Evolutionary conservation across 1,284 basidiomycete genomes (phyloP), one percentile per base, ranked within the genome.

Genomic region (Serendipita sp.): DNA sequence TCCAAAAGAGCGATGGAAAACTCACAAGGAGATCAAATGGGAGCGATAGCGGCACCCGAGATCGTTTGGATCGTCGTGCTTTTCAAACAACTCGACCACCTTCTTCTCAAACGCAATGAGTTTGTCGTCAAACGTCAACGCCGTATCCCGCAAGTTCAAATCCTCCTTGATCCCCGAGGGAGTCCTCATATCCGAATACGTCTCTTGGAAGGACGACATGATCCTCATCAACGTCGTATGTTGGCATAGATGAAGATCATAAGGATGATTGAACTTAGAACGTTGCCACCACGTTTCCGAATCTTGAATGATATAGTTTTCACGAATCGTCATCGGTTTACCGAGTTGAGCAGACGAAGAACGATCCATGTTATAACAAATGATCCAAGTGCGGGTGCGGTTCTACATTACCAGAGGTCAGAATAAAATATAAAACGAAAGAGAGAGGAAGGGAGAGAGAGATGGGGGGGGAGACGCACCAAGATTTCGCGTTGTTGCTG

Each of bases 261-360:
- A 61, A 34, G 64, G 60, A 44, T 87, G 74, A 67, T 87, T 89
- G 72, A 80, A 82, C 3, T 75, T 75, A 0, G 61, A 64, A 2
- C 63, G 55, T 38, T 60, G 63, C 44, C 63, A 69, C 73, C 73
- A 74, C 34, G 81, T 75, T 53, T 81, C 80, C 2, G 82, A 85
- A 69, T 89, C 85, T 63, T 79, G 80, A 15, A 88, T 85, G 67
- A 84, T 70, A 66, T 77, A 83, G 67, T 85, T 82, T 65, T 84
- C 80, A 47, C 74, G 72, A 34, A 78, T 74, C 67, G 75, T 75
- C 67, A 74, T 74, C 0, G 75, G 73, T 65, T 77, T 78, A 61
- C 78, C 78, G 63, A 78, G 74, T 70, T 79, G 76, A 44, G 77
- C 72, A 60, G 75, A 73, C 42, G 71, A 69, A 43, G 70, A 74